Conservation (phyloP, 768 basidiomycete species). For the Serendipita sp. region DNA sequence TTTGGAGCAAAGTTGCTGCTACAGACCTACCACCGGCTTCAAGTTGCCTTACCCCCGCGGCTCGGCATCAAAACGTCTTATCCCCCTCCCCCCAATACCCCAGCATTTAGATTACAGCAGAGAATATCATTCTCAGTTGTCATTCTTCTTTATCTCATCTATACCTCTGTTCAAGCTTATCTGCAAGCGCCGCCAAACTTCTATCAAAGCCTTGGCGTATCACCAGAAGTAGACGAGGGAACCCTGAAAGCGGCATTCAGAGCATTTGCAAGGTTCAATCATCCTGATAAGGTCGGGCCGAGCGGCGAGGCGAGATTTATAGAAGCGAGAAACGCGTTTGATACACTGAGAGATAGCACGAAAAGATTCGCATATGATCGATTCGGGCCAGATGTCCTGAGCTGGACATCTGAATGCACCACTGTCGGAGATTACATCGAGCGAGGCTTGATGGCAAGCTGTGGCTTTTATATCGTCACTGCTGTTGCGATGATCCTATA, state of each 20-base stretch:
- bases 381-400: conserved; percentile 59
- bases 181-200: conserved; percentile 39
- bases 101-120: conserved; percentile 38
- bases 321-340: conserved; percentile 53
- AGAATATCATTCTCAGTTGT: conserved; percentile 47
- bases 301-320: conserved; percentile 53
- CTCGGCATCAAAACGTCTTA: conserved; percentile 20
- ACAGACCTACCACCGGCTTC: conserved; percentile 27
- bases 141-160: conserved; percentile 48
- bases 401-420: conserved; percentile 45
- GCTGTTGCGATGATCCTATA: conserved; percentile 42
- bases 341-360: conserved; percentile 61
- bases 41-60: conserved; percentile 20
- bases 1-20: conserved; percentile 39
- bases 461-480: conserved; percentile 53
- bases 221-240: conserved; percentile 45
- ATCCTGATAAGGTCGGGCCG: conserved; percentile 57
- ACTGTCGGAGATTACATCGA: conserved; percentile 55
- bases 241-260: conserved; percentile 60
- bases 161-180: conserved; percentile 40
- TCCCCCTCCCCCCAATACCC: conserved; percentile 25
- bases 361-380: conserved; percentile 77
- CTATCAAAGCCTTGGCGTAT: conserved; percentile 57
- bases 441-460: conserved; percentile 44
- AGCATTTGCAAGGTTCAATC: conserved; percentile 53